phyloP scores from a whole-genome alignment of 2,329 filamentous ascomycete species.

The Dryadomyces sulphureus region DNA sequence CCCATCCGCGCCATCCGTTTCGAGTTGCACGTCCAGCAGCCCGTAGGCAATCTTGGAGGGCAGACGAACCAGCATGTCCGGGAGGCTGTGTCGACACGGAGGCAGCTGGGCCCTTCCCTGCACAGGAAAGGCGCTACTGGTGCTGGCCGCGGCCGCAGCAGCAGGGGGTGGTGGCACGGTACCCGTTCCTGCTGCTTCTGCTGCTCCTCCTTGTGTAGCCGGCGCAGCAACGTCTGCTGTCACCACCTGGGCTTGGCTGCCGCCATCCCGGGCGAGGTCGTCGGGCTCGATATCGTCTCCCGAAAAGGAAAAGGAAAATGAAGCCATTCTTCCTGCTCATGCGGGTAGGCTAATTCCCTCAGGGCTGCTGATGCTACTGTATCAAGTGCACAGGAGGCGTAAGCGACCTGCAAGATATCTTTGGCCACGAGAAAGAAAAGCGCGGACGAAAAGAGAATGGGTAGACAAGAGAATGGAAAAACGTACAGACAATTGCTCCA shows the following conservation, averaged over 20 bases:
- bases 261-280: slow-evolving; percentile 11
- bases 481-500: not conserved
- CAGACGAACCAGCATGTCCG: slow-evolving; percentile 38
- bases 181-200: too few species aligned
- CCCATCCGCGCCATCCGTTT: slow-evolving; percentile 20
- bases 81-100: slow-evolving; percentile 34
- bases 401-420: not conserved
- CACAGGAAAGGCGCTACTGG: slow-evolving; percentile 49
- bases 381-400: too few species aligned
- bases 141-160: slow-evolving; percentile 22
- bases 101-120: slow-evolving; percentile 44
- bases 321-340: too few species aligned
- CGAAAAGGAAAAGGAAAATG: slow-evolving; percentile 39
- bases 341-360: too few species aligned
- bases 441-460: not conserved
- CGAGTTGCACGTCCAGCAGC: slow-evolving; percentile 43
- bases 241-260: slow-evolving; percentile 6
- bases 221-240: slow-evolving; percentile 10
- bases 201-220: slow-evolving; percentile 6
- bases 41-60: slow-evolving; percentile 63
- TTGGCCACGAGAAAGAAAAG: not conserved
- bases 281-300: slow-evolving; percentile 50
- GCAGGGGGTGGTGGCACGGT: slow-evolving; percentile 4
- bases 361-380: too few species aligned
- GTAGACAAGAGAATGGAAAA: not conserved